Evolutionary conservation across 192 early-diverging fungal genomes (phyloP).

Genomic region (Podila epigama): DNA sequence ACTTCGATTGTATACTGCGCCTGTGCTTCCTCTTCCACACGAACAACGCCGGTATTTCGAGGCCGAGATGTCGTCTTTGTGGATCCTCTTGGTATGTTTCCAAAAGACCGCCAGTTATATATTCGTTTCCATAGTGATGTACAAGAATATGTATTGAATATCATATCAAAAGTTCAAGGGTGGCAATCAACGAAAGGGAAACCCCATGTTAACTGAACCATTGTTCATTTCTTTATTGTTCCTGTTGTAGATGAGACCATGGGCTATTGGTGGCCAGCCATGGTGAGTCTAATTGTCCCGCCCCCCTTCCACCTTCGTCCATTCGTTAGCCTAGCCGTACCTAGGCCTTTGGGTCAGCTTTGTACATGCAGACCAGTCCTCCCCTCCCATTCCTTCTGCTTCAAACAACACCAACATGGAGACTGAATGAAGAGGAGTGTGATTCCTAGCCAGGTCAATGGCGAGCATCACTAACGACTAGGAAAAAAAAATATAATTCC

Average conservation of each 20-base stretch:
- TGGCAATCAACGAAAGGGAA: not conserved
- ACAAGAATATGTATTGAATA: not conserved
- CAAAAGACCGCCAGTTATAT: not conserved
- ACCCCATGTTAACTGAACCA: not conserved
- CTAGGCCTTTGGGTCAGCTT: too few species aligned
- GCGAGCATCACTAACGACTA: too few species aligned
- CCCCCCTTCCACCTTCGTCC: too few species aligned
- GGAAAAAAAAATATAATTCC: not conserved
- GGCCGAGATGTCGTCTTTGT: conserved; percentile 52
- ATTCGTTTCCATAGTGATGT: not conserved
- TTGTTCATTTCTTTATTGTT: not conserved
- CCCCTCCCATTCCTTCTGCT: too few species aligned
- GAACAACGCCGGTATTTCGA: conserved; percentile 35
- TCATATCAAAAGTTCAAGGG: not conserved
- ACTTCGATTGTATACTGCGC: too few species aligned
- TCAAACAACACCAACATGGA: too few species aligned
- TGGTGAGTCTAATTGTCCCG: conserved; percentile 38
- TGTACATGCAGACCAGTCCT: too few species aligned
- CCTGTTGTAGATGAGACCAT: conserved; percentile 39
- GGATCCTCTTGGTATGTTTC: conserved; percentile 36
- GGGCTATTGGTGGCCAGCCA: conserved; percentile 50
- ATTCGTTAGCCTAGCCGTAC: too few species aligned
- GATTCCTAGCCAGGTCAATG: too few species aligned
- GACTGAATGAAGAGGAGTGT: too few species aligned
- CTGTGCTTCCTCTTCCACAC: conserved; percentile 15